A percentile compares a stretch with the other conserved stretches of the same genome.
phyloP scores from a whole-genome alignment of 306 rosid species.

The Purshia tridentata region DNA sequence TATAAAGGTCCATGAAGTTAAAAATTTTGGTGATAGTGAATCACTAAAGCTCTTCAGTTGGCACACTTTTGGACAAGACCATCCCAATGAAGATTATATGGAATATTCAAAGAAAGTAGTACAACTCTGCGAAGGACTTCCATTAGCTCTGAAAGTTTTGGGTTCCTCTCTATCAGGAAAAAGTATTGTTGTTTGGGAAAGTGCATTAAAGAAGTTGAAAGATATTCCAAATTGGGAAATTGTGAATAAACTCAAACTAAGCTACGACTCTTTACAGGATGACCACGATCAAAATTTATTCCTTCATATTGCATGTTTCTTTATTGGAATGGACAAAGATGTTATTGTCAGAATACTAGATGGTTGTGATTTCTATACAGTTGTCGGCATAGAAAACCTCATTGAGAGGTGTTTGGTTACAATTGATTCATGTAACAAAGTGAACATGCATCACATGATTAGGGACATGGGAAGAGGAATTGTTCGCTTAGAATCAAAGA shows the following conservation, averaged over 20 bases:
- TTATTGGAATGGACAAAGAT: background rate
- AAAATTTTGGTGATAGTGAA: background rate
- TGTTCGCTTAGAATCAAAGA: background rate
- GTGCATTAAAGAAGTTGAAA: background rate
- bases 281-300: background rate
- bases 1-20: background rate
- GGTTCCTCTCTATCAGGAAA: conserved; percentile 1
- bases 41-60: background rate
- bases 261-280: conserved; percentile 9
- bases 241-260: conserved; percentile 6
- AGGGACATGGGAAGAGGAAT: conserved; percentile 10
- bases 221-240: background rate
- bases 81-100: background rate
- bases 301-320: conserved; percentile 2
- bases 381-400: background rate
- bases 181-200: background rate
- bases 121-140: background rate
- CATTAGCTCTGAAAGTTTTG: background rate
- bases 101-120: background rate
- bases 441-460: conserved; percentile 9
- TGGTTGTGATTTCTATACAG: background rate
- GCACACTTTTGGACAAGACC: background rate
- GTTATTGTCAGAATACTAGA: background rate
- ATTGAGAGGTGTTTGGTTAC: background rate
- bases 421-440: background rate